These are phyloP conservation scores for Gossypium schwendimanii DNA, from an alignment of 441 rosid species.

Conservation along the genomic window DNA sequence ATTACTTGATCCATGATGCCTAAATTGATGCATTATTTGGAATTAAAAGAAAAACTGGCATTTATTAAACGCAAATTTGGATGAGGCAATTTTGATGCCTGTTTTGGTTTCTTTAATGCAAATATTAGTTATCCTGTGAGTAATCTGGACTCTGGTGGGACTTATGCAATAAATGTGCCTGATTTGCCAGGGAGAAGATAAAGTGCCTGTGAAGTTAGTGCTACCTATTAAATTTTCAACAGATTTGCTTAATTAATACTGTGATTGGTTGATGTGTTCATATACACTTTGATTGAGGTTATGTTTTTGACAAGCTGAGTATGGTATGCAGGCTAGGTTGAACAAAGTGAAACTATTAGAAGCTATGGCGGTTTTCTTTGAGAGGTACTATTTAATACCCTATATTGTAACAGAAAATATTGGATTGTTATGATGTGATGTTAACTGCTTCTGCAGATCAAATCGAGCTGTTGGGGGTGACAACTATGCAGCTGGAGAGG, in stretches of 20 bases:
- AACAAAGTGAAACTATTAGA: constrained; percentile 76
- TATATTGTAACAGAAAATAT: background rate
- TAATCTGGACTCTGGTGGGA: background rate
- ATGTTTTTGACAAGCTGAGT: constrained; percentile 16
- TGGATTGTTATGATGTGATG: constrained; percentile 4
- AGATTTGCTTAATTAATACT: background rate
- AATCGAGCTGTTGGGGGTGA: constrained; percentile 59
- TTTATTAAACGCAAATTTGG: background rate
- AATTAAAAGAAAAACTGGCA: background rate
- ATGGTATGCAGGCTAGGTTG: constrained; percentile 57
- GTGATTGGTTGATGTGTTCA: background rate
- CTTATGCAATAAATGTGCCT: background rate
- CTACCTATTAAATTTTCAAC: background rate
- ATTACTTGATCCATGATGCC: background rate
- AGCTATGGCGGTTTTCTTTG: constrained; percentile 86
- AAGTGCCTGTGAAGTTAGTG: background rate
- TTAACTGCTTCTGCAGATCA: constrained; percentile 37
- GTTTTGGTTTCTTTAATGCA: constrained; percentile 5
- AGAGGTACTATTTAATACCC: constrained; percentile 42
- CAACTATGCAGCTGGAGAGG: constrained; percentile 47
- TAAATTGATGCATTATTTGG: background rate
- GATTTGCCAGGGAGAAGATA: background rate
- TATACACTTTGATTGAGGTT: background rate
- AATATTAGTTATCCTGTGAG: background rate
- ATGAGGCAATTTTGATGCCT: background rate